Percentiles rank a stretch among this genome's conserved stretches.
These are phyloP conservation scores for Lentinula sp. DNA, from an alignment of 768 basidiomycete species.

Conservation along the genomic window DNA sequence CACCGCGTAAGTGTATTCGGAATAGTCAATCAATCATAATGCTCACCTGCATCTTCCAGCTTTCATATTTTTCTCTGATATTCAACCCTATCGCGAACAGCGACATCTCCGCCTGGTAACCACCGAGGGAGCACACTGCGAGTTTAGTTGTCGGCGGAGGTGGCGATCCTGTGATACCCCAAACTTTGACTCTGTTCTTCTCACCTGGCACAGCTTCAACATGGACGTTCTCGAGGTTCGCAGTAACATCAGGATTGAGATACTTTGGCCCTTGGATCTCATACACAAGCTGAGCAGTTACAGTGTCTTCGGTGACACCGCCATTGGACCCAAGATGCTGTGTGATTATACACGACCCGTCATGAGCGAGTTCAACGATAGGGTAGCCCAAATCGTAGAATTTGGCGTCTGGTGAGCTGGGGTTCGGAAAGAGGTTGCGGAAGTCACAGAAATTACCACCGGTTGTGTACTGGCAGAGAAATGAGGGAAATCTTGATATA, in stretches of 20 bases:
- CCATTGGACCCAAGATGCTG: slow-evolving; percentile 2
- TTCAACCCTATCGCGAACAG: slow-evolving; percentile 1
- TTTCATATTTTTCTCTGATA: slow-evolving; percentile 5
- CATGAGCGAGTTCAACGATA: background rate
- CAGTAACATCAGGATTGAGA: slow-evolving; percentile 3
- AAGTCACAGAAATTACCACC: slow-evolving; percentile 6
- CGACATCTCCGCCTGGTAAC: slow-evolving; percentile 1
- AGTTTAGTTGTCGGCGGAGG: slow-evolving; percentile 5
- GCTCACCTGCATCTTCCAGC: slow-evolving; percentile 1
- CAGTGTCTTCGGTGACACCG: background rate
- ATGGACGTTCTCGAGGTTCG: background rate
- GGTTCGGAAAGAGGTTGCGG: background rate
- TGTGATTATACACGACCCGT: background rate
- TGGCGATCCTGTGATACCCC: slow-evolving; percentile 2
- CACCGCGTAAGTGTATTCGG: background rate
- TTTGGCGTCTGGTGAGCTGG: background rate
- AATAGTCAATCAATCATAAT: background rate
- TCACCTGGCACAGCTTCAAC: background rate
- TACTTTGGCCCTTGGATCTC: slow-evolving; percentile 6
- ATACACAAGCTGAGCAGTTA: slow-evolving; percentile 5
- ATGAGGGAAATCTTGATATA: background rate
- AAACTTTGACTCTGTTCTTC: background rate
- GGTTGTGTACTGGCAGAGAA: background rate
- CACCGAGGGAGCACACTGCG: background rate
- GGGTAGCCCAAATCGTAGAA: slow-evolving; percentile 4